Base-by-base conservation (phyloP, 495 filamentous ascomycete species). In the Tuber melanosporum region DNA sequence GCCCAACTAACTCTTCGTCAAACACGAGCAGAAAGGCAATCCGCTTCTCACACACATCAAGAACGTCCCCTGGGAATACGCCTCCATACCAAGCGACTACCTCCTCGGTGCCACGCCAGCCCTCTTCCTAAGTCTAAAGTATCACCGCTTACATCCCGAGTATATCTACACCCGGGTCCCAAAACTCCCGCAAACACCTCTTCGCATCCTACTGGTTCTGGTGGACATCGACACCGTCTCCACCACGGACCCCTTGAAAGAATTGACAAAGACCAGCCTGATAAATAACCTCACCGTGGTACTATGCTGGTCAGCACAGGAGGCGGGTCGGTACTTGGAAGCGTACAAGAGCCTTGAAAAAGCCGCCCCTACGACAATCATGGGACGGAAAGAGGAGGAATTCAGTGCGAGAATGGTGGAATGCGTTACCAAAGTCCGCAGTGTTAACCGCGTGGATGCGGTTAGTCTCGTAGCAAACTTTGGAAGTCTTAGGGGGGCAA, bases 141-240 rank as follows among this genome's bases (percentile, higher is more conserved):
- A 99, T 85, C 95, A 99, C 84, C 93, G 95, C 57, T 79, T 83
- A 17, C 96, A 99, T 84, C 95, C 95, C 2, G 95, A 98, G 85
- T 99, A 99, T 86, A 92, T 99, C 83, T 98, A 98, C 87, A 92
- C 91, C 39, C 93, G 95, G 75, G 93, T 99, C 77, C 89, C 90
- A 70, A 88, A 88, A 47, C 86, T 99, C 14, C 90, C 90, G 39
- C 91, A 91, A 26, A 93, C 92, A 83, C 90, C 90, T 77, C 87
- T 98, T 22, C 92, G 95, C 14, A 87, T 98, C 42, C 84, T 99
- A 4, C 73, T 80, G 14, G 90, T 66, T 14, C 87, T 98, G 42
- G 90, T 91, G 4, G 93, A 98, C 89, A 94, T 98, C 19, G 95
- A 99, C 83, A 97, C 98, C 72, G 89, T 91, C 47, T 93, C 93